These are phyloP conservation scores for Pseudognaphalium luteoalbum DNA, from an alignment of 129 eudicot species.

Conservation along the genomic window DNA sequence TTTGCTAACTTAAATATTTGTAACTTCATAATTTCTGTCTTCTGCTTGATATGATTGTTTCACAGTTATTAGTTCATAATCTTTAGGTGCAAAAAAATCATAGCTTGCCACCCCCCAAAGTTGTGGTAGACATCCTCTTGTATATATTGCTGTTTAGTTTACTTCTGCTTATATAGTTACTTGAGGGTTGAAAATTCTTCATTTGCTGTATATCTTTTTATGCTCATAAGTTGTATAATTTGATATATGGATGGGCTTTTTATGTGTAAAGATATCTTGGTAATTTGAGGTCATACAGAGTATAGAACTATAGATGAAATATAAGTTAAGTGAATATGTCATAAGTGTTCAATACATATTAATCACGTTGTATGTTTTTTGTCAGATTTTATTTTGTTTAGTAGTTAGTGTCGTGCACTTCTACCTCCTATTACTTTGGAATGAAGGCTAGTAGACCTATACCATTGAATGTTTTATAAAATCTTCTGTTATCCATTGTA, in stretches of 20 bases:
- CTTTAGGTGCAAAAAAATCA: neutral
- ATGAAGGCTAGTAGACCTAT: constrained; percentile 5
- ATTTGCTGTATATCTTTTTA: too few relatives aligned
- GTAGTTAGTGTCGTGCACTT: neutral
- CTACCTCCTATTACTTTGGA: neutral
- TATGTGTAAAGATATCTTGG: neutral
- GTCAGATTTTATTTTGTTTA: neutral
- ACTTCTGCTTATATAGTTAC: too few relatives aligned
- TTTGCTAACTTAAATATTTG: neutral
- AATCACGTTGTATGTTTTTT: neutral
- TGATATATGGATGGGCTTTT: neutral
- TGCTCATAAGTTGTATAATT: neutral
- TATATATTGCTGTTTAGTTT: neutral
- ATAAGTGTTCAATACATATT: too few relatives aligned
- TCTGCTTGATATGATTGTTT: neutral
- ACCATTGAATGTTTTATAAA: neutral
- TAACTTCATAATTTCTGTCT: constrained; percentile 1
- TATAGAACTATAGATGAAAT: too few relatives aligned
- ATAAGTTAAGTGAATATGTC: neutral
- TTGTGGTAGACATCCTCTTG: neutral
- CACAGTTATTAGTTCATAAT: neutral
- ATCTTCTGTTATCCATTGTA: neutral
- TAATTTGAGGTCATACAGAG: neutral
- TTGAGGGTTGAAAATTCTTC: too few relatives aligned
- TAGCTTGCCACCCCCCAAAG: neutral